Conservation (phyloP, 139 green algal genomes). For the Tetradesmus lagerheimii region DNA sequence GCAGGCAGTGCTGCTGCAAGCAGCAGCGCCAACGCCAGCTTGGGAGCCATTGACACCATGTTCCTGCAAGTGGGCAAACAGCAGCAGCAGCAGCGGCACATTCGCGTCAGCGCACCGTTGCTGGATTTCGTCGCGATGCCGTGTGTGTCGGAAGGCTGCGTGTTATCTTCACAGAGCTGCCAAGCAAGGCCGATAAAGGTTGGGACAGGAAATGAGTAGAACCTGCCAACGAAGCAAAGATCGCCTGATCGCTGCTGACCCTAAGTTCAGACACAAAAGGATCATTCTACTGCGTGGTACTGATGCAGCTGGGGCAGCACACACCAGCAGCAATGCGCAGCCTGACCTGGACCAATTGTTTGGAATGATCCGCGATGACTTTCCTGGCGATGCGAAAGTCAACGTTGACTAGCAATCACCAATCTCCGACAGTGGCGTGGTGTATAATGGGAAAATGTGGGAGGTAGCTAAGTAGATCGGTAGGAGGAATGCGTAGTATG, state of each 20-base stretch:
- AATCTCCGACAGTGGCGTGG: neutral
- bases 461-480: neutral
- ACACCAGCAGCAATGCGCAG: neutral
- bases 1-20: neutral
- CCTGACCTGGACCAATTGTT: neutral
- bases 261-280: too few relatives aligned
- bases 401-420: neutral
- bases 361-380: neutral
- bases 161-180: too few relatives aligned
- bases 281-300: too few relatives aligned
- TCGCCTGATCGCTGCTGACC: too few relatives aligned
- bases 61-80: neutral
- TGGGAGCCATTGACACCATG: neutral
- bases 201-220: too few relatives aligned
- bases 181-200: too few relatives aligned
- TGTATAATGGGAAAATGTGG: neutral
- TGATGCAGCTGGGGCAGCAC: neutral
- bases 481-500: neutral
- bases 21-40: neutral
- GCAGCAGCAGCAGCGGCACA: neutral
- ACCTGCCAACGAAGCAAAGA: too few relatives aligned
- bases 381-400: neutral
- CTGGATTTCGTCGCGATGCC: neutral
- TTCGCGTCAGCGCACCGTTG: neutral
- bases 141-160: neutral